A percentile compares a stretch with the other conserved stretches of the same genome.
These are phyloP conservation scores for Stephanodiscus triporus DNA, from an alignment of 108 stramenopile genomes.

Conservation along the genomic window DNA sequence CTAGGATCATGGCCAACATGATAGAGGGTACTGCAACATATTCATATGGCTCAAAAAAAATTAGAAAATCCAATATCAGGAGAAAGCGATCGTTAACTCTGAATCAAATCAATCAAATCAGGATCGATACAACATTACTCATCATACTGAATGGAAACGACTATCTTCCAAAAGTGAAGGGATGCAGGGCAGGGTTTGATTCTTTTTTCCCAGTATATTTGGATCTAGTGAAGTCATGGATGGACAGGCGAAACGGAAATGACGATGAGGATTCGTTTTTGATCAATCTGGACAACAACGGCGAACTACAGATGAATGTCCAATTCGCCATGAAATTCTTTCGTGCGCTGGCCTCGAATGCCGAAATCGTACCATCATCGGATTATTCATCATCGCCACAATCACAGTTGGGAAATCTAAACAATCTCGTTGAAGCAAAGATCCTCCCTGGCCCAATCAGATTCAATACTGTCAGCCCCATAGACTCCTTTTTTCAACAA, in stretches of 20 bases:
- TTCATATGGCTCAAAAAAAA: slow-evolving; percentile 16
- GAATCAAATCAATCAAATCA: slow-evolving; percentile 34
- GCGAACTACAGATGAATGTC: slow-evolving; percentile 66
- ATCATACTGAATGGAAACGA: slow-evolving; percentile 92
- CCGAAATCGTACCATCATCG: neutral
- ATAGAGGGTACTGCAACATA: slow-evolving; percentile 37
- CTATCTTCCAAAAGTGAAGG: slow-evolving; percentile 80
- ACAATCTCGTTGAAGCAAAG: slow-evolving; percentile 57
- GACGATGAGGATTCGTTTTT: slow-evolving; percentile 50
- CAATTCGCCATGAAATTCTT: slow-evolving; percentile 73
- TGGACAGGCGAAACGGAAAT: slow-evolving; percentile 24
- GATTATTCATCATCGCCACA: slow-evolving; percentile 9
- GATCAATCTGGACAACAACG: slow-evolving; percentile 57
- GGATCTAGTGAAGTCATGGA: slow-evolving; percentile 27
- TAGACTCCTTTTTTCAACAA: slow-evolving; percentile 24
- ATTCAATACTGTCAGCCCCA: slow-evolving; percentile 26
- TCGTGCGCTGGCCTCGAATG: slow-evolving; percentile 28
- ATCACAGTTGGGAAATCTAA: slow-evolving; percentile 47
- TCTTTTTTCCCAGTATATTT: slow-evolving; percentile 55
- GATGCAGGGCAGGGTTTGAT: slow-evolving; percentile 56
- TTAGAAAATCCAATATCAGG: neutral
- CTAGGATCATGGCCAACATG: slow-evolving; percentile 49
- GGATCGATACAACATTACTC: slow-evolving; percentile 77
- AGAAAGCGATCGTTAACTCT: slow-evolving; percentile 22
- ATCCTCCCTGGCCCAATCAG: slow-evolving; percentile 63